phyloP scores from a whole-genome alignment of 306 rosid species.

The Potentilla sterilis region DNA sequence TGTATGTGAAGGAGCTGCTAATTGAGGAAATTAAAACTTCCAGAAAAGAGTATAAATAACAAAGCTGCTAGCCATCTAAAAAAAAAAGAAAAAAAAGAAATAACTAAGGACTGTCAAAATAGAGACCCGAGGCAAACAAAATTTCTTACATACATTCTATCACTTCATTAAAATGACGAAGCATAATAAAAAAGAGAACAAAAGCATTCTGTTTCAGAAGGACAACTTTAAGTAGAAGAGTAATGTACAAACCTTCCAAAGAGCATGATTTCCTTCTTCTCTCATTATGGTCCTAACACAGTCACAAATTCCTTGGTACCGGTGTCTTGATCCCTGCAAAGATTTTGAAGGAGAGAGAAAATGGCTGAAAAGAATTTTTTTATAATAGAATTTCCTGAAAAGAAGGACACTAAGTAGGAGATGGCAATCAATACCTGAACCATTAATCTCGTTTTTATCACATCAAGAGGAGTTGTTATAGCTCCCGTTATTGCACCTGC shows the following conservation, averaged over 20 bases:
- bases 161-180: not conserved
- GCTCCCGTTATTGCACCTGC: conserved; percentile 96
- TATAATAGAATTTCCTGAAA: not conserved
- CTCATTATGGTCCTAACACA: conserved; percentile 66
- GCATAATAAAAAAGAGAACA: not conserved
- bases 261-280: conserved; percentile 70
- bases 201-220: not conserved
- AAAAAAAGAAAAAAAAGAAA: no score
- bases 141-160: not conserved
- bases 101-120: no score
- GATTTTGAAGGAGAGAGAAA: not conserved
- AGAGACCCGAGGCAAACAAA: not conserved
- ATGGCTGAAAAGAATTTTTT: not conserved
- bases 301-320: conserved; percentile 66
- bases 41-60: no score
- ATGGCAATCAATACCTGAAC: conserved; percentile 39
- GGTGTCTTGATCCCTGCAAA: conserved; percentile 60
- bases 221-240: not conserved
- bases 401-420: not conserved
- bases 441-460: conserved; percentile 92
- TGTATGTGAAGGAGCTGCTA: not conserved
- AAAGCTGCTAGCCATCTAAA: not conserved
- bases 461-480: conserved; percentile 91
- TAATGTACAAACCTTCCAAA: conserved; percentile 54
- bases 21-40: not conserved